phyloP scores from a whole-genome alignment of 371 early-diverging fungal genomes.

The Syncephalastrum contaminatum region DNA sequence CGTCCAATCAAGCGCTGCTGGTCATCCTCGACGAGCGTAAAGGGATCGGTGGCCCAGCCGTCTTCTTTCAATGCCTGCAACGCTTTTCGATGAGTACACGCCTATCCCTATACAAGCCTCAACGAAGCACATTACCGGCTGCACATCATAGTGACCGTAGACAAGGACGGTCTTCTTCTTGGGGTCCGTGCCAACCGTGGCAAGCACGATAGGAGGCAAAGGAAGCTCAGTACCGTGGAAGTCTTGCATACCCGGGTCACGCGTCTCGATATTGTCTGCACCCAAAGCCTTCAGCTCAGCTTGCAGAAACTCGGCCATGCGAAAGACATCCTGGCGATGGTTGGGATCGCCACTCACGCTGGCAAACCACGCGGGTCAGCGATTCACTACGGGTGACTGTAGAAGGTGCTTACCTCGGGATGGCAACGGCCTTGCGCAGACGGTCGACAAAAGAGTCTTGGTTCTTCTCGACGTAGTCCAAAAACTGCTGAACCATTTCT shows the following conservation, averaged over 20 bases:
- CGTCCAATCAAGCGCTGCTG: conserved; percentile 87
- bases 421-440: conserved; percentile 90
- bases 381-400: background rate
- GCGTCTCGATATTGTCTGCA: conserved; percentile 58
- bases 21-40: conserved; percentile 80
- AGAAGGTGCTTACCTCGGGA: conserved; percentile 66
- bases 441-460: conserved; percentile 79
- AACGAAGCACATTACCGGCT: conserved; percentile 59
- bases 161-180: conserved; percentile 93
- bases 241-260: conserved; percentile 82
- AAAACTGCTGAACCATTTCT: conserved; percentile 25
- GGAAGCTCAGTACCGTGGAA: conserved; percentile 77
- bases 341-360: conserved; percentile 82
- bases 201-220: conserved; percentile 93
- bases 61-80: conserved; percentile 81
- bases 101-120: background rate
- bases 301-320: conserved; percentile 89
- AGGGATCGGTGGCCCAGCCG: conserved; percentile 97
- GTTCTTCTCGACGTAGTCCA: conserved; percentile 79
- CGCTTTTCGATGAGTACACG: background rate
- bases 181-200: conserved; percentile 86
- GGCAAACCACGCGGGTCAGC: background rate
- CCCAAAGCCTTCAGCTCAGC: conserved; percentile 76
- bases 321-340: conserved; percentile 83
- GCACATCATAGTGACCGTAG: conserved; percentile 96